Evolutionary conservation across 495 filamentous ascomycete species (phyloP), one percentile per base, ranked within the genome.

Genomic region (Penicilliopsis zonata): DNA sequence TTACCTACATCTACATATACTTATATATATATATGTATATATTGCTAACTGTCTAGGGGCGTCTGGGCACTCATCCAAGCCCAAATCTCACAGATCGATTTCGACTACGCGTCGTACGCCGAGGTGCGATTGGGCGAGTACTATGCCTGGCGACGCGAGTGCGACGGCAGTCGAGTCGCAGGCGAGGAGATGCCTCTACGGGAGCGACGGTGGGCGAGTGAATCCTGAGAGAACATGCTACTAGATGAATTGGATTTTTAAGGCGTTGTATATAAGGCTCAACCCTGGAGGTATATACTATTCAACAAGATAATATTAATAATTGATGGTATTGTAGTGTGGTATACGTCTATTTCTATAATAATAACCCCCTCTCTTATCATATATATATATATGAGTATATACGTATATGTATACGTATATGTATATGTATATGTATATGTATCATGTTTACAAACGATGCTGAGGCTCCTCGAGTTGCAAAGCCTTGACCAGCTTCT

Each of bases 1-100:
- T 38, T 14, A 33, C 18, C n/a, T n/a, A n/a, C n/a, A n/a, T n/a
- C n/a, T n/a, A n/a, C n/a, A n/a, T n/a, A n/a, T n/a, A n/a, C n/a
- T n/a, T n/a, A n/a, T n/a, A n/a, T n/a, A n/a, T n/a, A n/a, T n/a
- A n/a, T n/a, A n/a, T n/a, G n/a, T n/a, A n/a, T n/a, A n/a, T n/a
- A n/a, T n/a, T n/a, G n/a, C n/a, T n/a, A n/a, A n/a, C n/a, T 12
- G 4, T 69, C 67, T 47, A 83, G 80, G 85, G 92, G 90, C 14
- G 81, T 94, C 30, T 96, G 92, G 92, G 82, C 86, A 6, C 67
- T 96, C 30, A 95, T 99, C 46, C 92, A 99, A 61, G 84, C 86
- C 2, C 82, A 76, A 12, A 96, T 99, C 41, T 88, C 82, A 3
- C 76, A 88, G 36, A 96, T 99, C 41, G 86, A 96, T 52, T 99